Percentiles rank a stretch among this genome's conserved stretches.
Evolutionary conservation across 371 early-diverging fungal species (phyloP).

Genomic region (Cokeromyces recurvatus): DNA sequence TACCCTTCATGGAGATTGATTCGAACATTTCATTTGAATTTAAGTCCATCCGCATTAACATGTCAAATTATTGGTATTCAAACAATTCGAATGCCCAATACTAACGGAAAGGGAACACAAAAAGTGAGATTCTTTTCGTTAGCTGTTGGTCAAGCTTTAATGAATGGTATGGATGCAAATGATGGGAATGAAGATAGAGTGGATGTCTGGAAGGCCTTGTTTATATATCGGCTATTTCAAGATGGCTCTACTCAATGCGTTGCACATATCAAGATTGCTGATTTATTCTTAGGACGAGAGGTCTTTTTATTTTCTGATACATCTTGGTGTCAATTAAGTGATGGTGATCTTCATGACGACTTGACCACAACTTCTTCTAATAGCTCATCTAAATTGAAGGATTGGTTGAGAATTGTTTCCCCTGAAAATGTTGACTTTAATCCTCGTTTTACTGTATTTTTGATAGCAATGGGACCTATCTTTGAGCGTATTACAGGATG

Average conservation of each 20-base stretch:
- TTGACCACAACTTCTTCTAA: neutral
- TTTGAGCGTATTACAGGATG: slow-evolving; percentile 16
- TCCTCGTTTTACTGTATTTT: slow-evolving; percentile 16
- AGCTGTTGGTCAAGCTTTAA: slow-evolving; percentile 22
- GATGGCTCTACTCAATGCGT: slow-evolving; percentile 26
- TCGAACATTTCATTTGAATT: slow-evolving; percentile 21
- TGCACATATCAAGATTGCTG: slow-evolving; percentile 13
- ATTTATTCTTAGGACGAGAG: slow-evolving; percentile 22
- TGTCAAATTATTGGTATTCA: slow-evolving; percentile 33
- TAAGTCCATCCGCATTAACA: slow-evolving; percentile 15
- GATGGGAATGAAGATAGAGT: slow-evolving; percentile 20
- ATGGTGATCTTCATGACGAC: slow-evolving; percentile 6
- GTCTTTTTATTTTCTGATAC: slow-evolving; percentile 26
- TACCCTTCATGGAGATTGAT: slow-evolving; percentile 29
- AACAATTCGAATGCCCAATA: slow-evolving; percentile 13
- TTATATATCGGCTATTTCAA: slow-evolving; percentile 23
- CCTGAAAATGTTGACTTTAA: slow-evolving; percentile 10
- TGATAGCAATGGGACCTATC: slow-evolving; percentile 23
- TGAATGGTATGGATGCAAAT: slow-evolving; percentile 4
- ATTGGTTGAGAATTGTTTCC: slow-evolving; percentile 17
- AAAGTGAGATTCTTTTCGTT: slow-evolving; percentile 23
- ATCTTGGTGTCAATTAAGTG: slow-evolving; percentile 21
- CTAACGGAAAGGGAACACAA: neutral
- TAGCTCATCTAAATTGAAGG: slow-evolving; percentile 3
- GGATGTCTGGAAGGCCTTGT: slow-evolving; percentile 25